A percentile compares a stretch with the other conserved stretches of the same genome.
Conservation (phyloP, 2,329 filamentous ascomycete species). For the Corinectria fuckeliana region DNA sequence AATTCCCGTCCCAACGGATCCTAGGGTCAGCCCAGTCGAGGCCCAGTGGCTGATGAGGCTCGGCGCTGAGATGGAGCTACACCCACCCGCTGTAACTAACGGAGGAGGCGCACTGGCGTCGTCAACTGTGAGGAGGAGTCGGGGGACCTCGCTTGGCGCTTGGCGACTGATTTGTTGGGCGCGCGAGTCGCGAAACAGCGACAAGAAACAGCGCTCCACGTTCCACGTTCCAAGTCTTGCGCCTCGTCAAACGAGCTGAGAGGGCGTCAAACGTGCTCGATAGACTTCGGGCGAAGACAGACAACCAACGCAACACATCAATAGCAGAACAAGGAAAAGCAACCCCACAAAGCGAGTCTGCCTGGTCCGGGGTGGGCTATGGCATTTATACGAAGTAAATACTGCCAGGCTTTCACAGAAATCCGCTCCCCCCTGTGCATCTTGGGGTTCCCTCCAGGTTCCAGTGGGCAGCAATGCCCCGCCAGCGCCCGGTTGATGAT, state of each 20-base stretch:
- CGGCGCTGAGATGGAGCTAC: conserved; percentile 6
- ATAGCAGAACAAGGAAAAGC: neutral
- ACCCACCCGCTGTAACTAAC: no score
- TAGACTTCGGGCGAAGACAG: neutral
- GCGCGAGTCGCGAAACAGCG: conserved; percentile 13
- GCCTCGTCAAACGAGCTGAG: conserved; percentile 19
- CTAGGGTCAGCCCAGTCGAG: conserved; percentile 14
- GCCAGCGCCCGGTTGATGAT: conserved; percentile 17
- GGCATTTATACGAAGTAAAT: conserved; percentile 25
- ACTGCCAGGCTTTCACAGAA: no score
- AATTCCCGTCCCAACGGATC: conserved; percentile 12
- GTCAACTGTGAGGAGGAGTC: conserved; percentile 7
- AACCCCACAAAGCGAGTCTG: neutral
- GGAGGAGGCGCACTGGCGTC: conserved; percentile 9
- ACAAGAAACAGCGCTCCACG: neutral
- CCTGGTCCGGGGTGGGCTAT: conserved; percentile 7
- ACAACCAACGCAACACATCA: no score
- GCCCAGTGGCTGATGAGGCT: conserved; percentile 20
- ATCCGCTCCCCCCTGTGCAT: no score
- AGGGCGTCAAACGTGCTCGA: neutral
- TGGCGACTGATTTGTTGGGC: conserved; percentile 12
- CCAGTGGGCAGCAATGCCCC: neutral
- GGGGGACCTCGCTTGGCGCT: neutral
- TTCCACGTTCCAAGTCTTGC: no score
- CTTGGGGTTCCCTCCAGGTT: no score